A percentile compares a stretch with the other conserved stretches of the same genome.
These are phyloP conservation scores for Mortierella claussenii DNA, from an alignment of 192 early-diverging fungal species.

Conservation along the genomic window DNA sequence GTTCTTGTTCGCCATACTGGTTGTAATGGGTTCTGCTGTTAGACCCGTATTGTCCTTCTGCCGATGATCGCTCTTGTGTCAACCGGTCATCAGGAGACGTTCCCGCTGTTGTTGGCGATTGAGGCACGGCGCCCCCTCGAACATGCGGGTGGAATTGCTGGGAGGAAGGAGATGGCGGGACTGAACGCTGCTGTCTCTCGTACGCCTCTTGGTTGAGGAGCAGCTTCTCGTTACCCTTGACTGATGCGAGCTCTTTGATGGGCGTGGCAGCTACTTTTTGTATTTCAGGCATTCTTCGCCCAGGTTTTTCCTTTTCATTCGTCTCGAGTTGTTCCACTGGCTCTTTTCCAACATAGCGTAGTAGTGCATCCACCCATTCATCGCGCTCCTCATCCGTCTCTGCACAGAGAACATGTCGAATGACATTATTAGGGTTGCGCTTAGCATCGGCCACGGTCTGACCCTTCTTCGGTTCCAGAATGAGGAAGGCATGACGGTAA, in stretches of 20 bases:
- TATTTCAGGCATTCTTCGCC: slow-evolving; percentile 37
- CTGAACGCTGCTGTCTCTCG: slow-evolving; percentile 41
- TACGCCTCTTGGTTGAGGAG: slow-evolving; percentile 46
- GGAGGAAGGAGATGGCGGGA: slow-evolving; percentile 16
- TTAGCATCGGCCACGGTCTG: slow-evolving; percentile 43
- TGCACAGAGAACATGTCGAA: slow-evolving; percentile 86
- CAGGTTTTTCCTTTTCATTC: slow-evolving; percentile 20
- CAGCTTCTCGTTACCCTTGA: slow-evolving; percentile 41
- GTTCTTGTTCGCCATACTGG: slow-evolving; percentile 15
- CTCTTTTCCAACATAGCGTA: slow-evolving; percentile 54
- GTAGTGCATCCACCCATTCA: slow-evolving; percentile 86
- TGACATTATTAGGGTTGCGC: slow-evolving; percentile 45
- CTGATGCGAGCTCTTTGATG: slow-evolving; percentile 42
- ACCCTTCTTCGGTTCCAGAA: slow-evolving; percentile 84
- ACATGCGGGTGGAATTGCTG: slow-evolving; percentile 19
- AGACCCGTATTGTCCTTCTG: slow-evolving; percentile 23
- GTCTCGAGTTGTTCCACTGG: slow-evolving; percentile 19
- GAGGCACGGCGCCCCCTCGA: slow-evolving; percentile 21
- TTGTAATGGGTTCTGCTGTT: slow-evolving; percentile 18
- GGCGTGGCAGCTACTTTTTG: slow-evolving; percentile 48
- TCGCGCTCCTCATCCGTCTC: slow-evolving; percentile 91
- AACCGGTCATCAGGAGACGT: slow-evolving; percentile 20
- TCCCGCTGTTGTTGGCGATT: slow-evolving; percentile 25
- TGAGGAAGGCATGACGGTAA: slow-evolving; percentile 87
- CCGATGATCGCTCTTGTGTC: slow-evolving; percentile 23